Evolutionary conservation across 176 grass and related monocot species (phyloP), one percentile per base, ranked within the genome.

Genomic region (Eragrostis nindensis): DNA sequence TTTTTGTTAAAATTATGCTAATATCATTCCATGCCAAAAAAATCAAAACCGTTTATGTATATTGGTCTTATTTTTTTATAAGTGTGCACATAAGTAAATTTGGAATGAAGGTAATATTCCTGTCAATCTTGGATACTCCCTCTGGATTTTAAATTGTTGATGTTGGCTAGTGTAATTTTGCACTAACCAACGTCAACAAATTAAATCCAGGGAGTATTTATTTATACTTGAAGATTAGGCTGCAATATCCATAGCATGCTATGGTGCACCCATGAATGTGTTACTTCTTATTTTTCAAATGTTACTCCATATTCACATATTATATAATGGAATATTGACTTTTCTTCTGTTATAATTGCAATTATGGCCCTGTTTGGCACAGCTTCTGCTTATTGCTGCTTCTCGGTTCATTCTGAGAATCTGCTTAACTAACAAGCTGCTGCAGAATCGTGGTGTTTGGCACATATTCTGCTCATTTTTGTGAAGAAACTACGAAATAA

Each of bases 231-330:
- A 83, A 47, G 44, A 66, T 66, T 66, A 83, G 55, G 30, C 21
- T 76, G 46, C 60, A 30, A 65, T 59, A 18, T 76, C 50, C 50
- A 59, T 77, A 69, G 73, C 65, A 84, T 17, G 30, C 63, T 77
- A 40, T 45, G 41, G 69, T 77, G 49, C 52, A 61, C 26, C 25
- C 18, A 68, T 8, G 39, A 76, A 76, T 59, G 62, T 46, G 22
- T 55, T 30, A 27, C 36, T 15, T 21, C 8, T 68, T 38, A 1
- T 29, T 84, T 78, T 45, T 63, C 8, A 56, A 7, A 55, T 79
- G 12, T 66, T 43, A 38, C 10, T 54, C 18, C 8, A 66, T 29
- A 9, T 22, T 36, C 22, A 72, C 18, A 11, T 7, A 49, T 30
- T 39, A 30, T 79, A 18, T 42, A 52, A 62, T 53, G 21, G 63